Base-by-base conservation (phyloP, 768 basidiomycete genomes). In the Pleurotus platypus region DNA sequence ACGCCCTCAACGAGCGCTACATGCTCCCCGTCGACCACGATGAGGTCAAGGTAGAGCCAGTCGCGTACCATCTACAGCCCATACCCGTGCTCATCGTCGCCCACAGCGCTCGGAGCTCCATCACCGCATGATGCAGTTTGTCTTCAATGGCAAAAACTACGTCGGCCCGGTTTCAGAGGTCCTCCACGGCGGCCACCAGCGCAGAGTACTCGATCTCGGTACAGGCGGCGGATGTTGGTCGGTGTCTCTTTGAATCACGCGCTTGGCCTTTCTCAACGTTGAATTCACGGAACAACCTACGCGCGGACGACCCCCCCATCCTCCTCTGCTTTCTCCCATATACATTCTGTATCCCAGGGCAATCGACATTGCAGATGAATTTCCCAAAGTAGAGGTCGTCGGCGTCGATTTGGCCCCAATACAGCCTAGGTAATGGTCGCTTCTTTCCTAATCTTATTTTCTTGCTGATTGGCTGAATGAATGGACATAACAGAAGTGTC, bases 371-470 rank as follows among this genome's bases (percentile, higher is more conserved):
- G 87, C 87, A 49, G 85, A 88, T 62, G 85, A 86, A 68, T 89
- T 89, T 67, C 84, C 83, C 45, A 66, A 75, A 49, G 84, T 77
- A 58, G 83, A 87, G 61, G 83, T 89, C 60, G 78, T 84, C 66
- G 87, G 86, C 20, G 74, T 87, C 59, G 87, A 89, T 73, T 77
- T 89, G 35, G 86, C 86, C 20, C 87, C 87, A 60, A 81, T 89
- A 40, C 87, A 89, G 65, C 85, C 87, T 49, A 78, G 82, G 87
- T 88, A 70, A 56, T 48, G 58, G 57, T 51, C 55, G 40, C 46
- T 30, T 22, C 45, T 59, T 26, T 51, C 61, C 68, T 55, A 63
- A 59, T 24, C 40, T 30, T 49, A 57, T 54, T 51, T 63, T 59
- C 56, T 49, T 47, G 49, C 20, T 63, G 43, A 35, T 35, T 35